These are phyloP conservation scores for Eucalyptus marginata DNA, from an alignment of 345 rosid genomes.

Conservation along the genomic window DNA sequence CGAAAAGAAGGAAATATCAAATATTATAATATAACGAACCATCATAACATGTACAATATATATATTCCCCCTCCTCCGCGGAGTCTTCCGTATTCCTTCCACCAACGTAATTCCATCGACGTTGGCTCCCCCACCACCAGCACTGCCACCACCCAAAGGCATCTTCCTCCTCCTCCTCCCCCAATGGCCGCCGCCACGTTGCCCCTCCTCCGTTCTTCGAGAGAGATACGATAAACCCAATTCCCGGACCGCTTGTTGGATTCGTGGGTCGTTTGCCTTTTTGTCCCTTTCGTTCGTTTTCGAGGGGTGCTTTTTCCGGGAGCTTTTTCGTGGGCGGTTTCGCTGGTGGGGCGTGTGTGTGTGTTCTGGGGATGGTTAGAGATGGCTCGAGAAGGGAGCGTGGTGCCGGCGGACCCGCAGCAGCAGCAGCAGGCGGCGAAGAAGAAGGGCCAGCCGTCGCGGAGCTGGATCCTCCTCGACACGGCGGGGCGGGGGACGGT, in stretches of 20 bases:
- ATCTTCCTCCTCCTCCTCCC: background rate
- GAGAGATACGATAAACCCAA: background rate
- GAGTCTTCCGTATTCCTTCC: background rate
- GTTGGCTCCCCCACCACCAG: background rate
- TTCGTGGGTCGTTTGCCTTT: background rate
- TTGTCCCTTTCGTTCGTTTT: background rate
- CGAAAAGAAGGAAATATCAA: background rate
- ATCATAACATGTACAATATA: background rate
- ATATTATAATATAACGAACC: background rate
- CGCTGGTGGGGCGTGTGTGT: background rate
- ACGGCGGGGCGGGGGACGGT: slow-evolving; percentile 34
- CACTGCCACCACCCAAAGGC: background rate
- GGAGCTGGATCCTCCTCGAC: slow-evolving; percentile 65
- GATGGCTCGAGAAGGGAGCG: slow-evolving; percentile 59
- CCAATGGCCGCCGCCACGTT: background rate
- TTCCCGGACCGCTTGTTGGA: background rate
- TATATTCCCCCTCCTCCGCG: background rate
- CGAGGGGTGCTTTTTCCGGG: background rate
- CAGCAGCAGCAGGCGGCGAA: slow-evolving; percentile 21
- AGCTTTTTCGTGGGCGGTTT: background rate
- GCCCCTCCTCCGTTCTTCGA: background rate
- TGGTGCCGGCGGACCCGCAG: slow-evolving; percentile 61
- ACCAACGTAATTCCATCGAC: background rate
- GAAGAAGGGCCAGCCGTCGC: slow-evolving; percentile 51
- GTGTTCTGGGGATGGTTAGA: background rate